Evolutionary conservation across 108 stramenopile genomes (phyloP).

Genomic region (Pseudonitzschia multiseries): DNA sequence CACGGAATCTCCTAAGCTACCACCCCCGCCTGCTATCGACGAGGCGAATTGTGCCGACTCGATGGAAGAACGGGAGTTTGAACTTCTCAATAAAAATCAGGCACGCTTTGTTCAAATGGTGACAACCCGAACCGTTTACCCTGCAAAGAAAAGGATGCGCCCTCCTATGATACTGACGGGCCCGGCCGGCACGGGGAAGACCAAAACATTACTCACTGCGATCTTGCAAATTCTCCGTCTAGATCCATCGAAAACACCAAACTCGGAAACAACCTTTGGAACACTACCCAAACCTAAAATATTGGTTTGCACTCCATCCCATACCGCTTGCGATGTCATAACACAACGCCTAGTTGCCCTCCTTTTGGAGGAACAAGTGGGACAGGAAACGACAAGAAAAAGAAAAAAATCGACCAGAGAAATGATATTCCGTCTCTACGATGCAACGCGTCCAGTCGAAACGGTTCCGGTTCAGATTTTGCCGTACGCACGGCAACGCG

Average conservation of each 20-base stretch:
- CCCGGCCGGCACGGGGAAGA: conserved; percentile 69
- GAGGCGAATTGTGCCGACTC: neutral
- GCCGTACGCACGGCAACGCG: conserved; percentile 42
- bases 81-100: conserved; percentile 9
- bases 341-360: conserved; percentile 45
- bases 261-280: neutral
- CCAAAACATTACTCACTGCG: conserved; percentile 51
- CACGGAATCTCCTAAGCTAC: conserved; percentile 32
- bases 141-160: conserved; percentile 42
- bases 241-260: neutral
- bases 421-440: conserved; percentile 47
- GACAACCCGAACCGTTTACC: conserved; percentile 48
- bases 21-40: conserved; percentile 12
- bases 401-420: no score
- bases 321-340: conserved; percentile 74
- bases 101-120: conserved; percentile 54
- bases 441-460: conserved; percentile 37
- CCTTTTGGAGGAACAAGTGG: neutral
- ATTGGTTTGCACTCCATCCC: conserved; percentile 69
- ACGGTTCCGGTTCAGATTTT: conserved; percentile 58
- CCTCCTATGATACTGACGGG: conserved; percentile 74
- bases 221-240: conserved; percentile 41
- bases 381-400: neutral
- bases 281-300: conserved; percentile 28
- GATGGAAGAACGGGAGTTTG: conserved; percentile 9